Evolutionary conservation across 805 yeast genomes (phyloP).

Genomic region (Metschnikowia arizonensis): DNA sequence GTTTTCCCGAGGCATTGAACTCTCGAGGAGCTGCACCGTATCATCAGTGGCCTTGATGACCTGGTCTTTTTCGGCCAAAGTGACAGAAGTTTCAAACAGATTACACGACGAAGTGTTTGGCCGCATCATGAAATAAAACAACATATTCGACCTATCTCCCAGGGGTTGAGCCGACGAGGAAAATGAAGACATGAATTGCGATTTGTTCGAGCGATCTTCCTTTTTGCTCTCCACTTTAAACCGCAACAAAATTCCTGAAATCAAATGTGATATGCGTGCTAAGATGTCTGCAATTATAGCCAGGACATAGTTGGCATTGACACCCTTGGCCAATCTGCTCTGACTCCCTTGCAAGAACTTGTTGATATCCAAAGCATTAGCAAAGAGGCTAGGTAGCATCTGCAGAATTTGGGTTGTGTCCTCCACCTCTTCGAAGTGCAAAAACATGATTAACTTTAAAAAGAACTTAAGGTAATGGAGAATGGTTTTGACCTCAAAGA

Average conservation of each 20-base stretch:
- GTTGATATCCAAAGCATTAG: slow-evolving; percentile 16
- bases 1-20: slow-evolving; percentile 4
- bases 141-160: not conserved
- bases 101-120: not conserved
- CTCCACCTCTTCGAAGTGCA: slow-evolving; percentile 34
- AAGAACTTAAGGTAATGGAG: slow-evolving; percentile 29
- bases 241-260: slow-evolving; percentile 32
- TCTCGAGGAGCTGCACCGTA: slow-evolving; percentile 13
- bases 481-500: slow-evolving; percentile 15
- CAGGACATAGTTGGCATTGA: slow-evolving; percentile 20
- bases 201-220: not conserved
- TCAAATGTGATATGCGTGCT: slow-evolving; percentile 28
- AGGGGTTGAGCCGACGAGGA: not conserved
- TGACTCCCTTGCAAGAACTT: slow-evolving; percentile 11
- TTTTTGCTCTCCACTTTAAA: slow-evolving; percentile 14
- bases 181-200: slow-evolving; percentile 5
- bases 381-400: slow-evolving; percentile 19
- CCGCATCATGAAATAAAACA: slow-evolving; percentile 1
- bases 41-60: slow-evolving; percentile 15
- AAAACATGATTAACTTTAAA: slow-evolving; percentile 26
- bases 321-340: slow-evolving; percentile 7
- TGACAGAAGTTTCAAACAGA: slow-evolving; percentile 5
- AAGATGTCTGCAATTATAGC: slow-evolving; percentile 28
- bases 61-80: slow-evolving; percentile 12
- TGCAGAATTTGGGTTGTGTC: slow-evolving; percentile 13